Evolutionary conservation across 805 yeast species (phyloP).

Genomic region (Candida berthetii): DNA sequence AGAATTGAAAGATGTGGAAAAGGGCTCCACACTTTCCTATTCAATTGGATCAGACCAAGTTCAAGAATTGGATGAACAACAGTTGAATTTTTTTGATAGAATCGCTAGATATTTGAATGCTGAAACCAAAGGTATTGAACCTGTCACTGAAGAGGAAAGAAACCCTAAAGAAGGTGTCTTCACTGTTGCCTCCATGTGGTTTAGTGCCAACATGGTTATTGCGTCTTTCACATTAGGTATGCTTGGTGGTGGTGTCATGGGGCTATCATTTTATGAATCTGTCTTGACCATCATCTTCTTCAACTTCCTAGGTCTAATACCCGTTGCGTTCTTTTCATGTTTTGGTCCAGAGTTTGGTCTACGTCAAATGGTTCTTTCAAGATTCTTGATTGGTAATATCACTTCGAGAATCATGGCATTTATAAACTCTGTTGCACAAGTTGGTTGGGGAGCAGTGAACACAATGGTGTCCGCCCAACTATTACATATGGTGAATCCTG

Average conservation of each 20-base stretch:
- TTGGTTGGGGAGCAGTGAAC: slow-evolving; percentile 95
- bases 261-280: slow-evolving; percentile 68
- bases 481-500: slow-evolving; percentile 65
- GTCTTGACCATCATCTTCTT: slow-evolving; percentile 66
- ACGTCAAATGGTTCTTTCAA: slow-evolving; percentile 80
- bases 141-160: slow-evolving; percentile 74
- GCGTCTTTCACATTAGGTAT: slow-evolving; percentile 80
- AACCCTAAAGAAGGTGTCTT: slow-evolving; percentile 51
- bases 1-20: too few species aligned
- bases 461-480: slow-evolving; percentile 86
- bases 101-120: slow-evolving; percentile 25
- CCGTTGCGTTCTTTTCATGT: slow-evolving; percentile 78
- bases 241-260: slow-evolving; percentile 57
- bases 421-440: slow-evolving; percentile 77
- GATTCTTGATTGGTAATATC: slow-evolving; percentile 70
- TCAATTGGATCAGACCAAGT: too few species aligned
- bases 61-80: too few species aligned
- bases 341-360: slow-evolving; percentile 84
- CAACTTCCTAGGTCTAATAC: slow-evolving; percentile 61
- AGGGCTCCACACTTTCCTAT: too few species aligned
- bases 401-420: slow-evolving; percentile 74
- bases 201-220: slow-evolving; percentile 82
- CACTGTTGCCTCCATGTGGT: slow-evolving; percentile 85
- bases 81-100: slow-evolving; percentile 16
- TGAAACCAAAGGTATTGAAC: slow-evolving; percentile 75